A percentile compares a stretch with the other conserved stretches of the same genome.
Evolutionary conservation across 2,329 filamentous ascomycete genomes (phyloP).

Genomic region (Fusarium sp.): DNA sequence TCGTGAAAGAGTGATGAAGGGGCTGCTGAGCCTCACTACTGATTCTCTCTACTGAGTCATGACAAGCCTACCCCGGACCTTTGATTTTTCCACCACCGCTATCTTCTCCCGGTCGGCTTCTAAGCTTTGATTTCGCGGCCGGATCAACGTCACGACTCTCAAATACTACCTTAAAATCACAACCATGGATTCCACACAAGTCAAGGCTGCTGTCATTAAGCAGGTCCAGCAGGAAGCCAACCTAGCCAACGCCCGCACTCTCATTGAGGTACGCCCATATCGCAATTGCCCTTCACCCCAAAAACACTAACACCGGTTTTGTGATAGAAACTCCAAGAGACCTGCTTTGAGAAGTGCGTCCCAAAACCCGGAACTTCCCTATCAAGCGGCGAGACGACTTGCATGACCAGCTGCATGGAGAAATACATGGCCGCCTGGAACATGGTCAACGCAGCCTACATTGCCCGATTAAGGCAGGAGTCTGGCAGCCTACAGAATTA

Average conservation of each 20-base stretch:
- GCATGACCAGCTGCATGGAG: conserved; percentile 83
- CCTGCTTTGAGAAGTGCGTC: conserved; percentile 84
- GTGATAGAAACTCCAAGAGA: conserved; percentile 80
- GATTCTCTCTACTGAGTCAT: conserved; percentile 38
- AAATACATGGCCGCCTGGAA: conserved; percentile 89
- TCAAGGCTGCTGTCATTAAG: conserved; percentile 74
- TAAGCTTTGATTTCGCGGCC: conserved; percentile 28
- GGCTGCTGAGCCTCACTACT: not conserved
- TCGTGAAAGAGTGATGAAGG: not conserved
- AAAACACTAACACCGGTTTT: conserved; percentile 13
- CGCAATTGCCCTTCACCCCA: conserved; percentile 15
- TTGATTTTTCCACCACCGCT: conserved; percentile 29
- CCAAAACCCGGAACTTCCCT: conserved; percentile 76
- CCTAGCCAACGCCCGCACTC: conserved; percentile 74
- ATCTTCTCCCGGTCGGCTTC: conserved; percentile 22
- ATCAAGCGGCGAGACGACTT: conserved; percentile 76
- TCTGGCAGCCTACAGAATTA: conserved; percentile 43
- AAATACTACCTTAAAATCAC: conserved; percentile 36
- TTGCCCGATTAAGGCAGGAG: conserved; percentile 73
- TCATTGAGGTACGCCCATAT: conserved; percentile 72
- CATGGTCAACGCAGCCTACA: conserved; percentile 76
- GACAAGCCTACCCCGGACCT: conserved; percentile 12
- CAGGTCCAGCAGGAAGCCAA: conserved; percentile 75
- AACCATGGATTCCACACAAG: conserved; percentile 68
- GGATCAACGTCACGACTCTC: conserved; percentile 36